phyloP scores from a whole-genome alignment of 2,329 filamentous ascomycete species.

The Alternaria angustiovoidea region DNA sequence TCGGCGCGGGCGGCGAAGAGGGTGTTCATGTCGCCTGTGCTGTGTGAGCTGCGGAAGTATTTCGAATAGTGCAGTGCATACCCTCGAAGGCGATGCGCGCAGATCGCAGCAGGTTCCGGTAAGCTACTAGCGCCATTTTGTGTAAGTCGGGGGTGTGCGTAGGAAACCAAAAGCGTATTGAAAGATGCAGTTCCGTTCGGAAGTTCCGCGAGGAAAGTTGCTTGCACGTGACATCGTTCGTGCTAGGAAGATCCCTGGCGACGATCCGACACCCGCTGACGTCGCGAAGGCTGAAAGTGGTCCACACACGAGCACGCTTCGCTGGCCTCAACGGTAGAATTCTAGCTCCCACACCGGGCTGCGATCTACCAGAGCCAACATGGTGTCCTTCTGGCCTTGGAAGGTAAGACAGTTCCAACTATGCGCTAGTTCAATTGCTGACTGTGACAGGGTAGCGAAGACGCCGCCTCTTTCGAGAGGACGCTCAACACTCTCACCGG shows the following conservation, averaged over 20 bases:
- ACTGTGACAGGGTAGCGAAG: constrained; percentile 72
- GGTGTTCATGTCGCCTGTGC: constrained; percentile 72
- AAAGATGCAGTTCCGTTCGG: constrained; percentile 12
- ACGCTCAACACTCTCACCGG: constrained; percentile 79
- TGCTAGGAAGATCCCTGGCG: constrained; percentile 27
- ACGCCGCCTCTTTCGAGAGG: constrained; percentile 93
- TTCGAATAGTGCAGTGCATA: constrained; percentile 48
- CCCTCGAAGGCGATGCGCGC: constrained; percentile 84
- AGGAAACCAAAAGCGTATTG: constrained; percentile 1
- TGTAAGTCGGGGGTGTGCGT: constrained; percentile 25
- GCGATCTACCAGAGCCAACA: constrained; percentile 50
- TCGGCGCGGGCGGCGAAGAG: constrained; percentile 75
- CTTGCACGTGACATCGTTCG: constrained; percentile 29
- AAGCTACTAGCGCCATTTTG: constrained; percentile 74
- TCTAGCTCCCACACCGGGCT: constrained; percentile 38
- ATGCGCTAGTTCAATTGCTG: constrained; percentile 15
- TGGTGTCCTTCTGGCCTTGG: constrained; percentile 87
- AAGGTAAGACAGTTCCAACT: constrained; percentile 16
- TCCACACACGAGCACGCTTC: constrained; percentile 38
- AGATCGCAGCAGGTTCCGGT: constrained; percentile 82
- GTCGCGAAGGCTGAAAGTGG: constrained; percentile 21
- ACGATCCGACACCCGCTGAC: constrained; percentile 35
- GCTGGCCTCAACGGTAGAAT: constrained; percentile 30
- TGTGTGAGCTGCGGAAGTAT: background rate
- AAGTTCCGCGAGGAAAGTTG: constrained; percentile 31